A percentile compares a stretch with the other conserved stretches of the same genome.
phyloP scores from a whole-genome alignment of 2,329 filamentous ascomycete genomes.

The Calonectria multiphialidica region DNA sequence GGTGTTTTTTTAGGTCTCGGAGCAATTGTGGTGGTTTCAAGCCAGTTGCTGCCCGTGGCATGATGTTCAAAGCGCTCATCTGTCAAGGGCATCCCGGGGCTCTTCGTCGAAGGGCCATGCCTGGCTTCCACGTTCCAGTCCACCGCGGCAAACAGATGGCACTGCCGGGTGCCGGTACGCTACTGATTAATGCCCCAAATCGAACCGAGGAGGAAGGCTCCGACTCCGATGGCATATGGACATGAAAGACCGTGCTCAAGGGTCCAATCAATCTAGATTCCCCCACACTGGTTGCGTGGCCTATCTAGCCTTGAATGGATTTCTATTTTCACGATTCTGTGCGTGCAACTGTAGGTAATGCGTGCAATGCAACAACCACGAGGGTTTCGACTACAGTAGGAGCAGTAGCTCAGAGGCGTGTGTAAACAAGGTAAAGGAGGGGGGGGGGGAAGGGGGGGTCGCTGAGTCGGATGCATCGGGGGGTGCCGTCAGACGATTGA shows the following conservation, averaged over 20 bases:
- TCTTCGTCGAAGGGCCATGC: constrained; percentile 19
- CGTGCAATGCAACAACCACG: constrained; percentile 11
- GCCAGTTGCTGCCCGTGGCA: constrained; percentile 33
- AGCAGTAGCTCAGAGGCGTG: background rate
- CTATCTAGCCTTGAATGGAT: background rate
- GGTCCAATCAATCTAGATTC: constrained; percentile 3
- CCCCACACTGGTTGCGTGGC: background rate
- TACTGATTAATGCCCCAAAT: background rate
- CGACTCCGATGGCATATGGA: background rate
- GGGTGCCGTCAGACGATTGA: constrained; percentile 5
- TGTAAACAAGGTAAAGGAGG: background rate
- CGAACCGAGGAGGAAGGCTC: background rate
- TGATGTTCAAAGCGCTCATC: constrained; percentile 33
- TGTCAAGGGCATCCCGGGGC: constrained; percentile 29
- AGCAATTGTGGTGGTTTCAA: constrained; percentile 13
- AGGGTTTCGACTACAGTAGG: constrained; percentile 5
- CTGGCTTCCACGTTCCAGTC: constrained; percentile 26
- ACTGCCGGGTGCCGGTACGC: background rate
- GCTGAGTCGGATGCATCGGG: constrained; percentile 19
- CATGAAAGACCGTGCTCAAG: background rate
- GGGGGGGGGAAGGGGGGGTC: background rate
- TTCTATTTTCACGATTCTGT: background rate
- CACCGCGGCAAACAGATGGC: constrained; percentile 13
- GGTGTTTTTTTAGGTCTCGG: constrained; percentile 3
- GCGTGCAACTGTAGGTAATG: background rate